Evolutionary conservation across 257 asterid species (phyloP), one percentile per base, ranked within the genome.

Genomic region (Nicotiana tabacum): DNA sequence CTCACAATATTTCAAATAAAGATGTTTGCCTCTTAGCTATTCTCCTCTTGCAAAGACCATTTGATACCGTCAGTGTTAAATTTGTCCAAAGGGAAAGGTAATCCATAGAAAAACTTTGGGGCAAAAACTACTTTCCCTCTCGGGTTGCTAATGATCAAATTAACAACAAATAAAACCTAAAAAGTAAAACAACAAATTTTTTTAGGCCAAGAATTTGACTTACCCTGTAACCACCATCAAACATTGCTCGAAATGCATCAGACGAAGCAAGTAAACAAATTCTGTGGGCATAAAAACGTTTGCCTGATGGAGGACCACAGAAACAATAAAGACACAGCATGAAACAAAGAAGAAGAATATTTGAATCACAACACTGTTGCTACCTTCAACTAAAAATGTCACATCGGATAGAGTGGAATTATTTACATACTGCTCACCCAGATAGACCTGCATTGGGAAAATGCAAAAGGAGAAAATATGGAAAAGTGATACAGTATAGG

Each of bases 201-300:
- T 66, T 58, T 69, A 37, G 4, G 13, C 39, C 27, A 37, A 10
- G 15, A 58, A 62, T 70, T 32, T 7, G 46, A 66, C 98, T 89
- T 83, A 95, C 99, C 97, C 99, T 92, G 87, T 94, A 95, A 85
- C 98, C 98, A 78, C 99, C 99, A 88, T 95, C 99, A 81, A 95
- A 95, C 99, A 95, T 95, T 82, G 97, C 99, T 72, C 98, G 90
- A 87, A 95, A 95, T 82, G 99, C 98, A 91, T 95, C 98, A 64
- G 97, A 95, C 82, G 98, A 95, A 86, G 99, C 98, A 82, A 95
- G 99, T 84, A 95, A 84, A 84, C 99, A 95, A 81, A 95, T 94
- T 90, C 99, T 91, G 89, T 95, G 99, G 76, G 98, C 99, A 89
- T 92, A 94, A 85, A 95, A 95, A 77, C 93, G 92, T 84, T 92